A percentile compares a stretch with the other conserved stretches of the same genome.
phyloP scores from a whole-genome alignment of 768 basidiomycete species.

The Kwoniella pini region DNA sequence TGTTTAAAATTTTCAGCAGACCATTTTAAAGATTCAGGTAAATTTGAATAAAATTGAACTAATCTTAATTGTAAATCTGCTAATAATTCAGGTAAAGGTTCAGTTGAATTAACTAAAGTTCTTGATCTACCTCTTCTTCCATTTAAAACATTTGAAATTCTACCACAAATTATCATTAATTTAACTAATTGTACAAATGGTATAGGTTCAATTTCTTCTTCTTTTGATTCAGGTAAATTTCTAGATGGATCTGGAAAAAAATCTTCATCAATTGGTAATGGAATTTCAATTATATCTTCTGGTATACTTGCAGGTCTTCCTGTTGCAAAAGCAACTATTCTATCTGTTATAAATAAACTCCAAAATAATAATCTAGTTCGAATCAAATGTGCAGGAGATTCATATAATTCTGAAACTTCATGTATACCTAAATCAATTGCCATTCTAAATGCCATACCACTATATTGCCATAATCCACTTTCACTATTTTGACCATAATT shows the following conservation, averaged over 20 bases:
- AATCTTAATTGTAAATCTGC: conserved; percentile 46
- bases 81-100: conserved; percentile 38
- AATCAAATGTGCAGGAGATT: conserved; percentile 45
- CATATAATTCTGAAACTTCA: conserved; percentile 49
- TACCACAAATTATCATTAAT: conserved; percentile 52
- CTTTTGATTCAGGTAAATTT: conserved; percentile 23
- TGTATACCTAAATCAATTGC: conserved; percentile 49
- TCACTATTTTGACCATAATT: conserved; percentile 50
- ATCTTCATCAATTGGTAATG: conserved; percentile 47
- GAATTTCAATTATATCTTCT: conserved; percentile 52
- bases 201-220: conserved; percentile 39
- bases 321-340: conserved; percentile 46
- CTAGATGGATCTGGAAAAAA: conserved; percentile 48
- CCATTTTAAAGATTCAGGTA: conserved; percentile 48
- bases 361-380: conserved; percentile 49
- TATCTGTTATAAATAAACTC: conserved; percentile 49
- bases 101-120: conserved; percentile 39
- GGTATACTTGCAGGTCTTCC: conserved; percentile 41
- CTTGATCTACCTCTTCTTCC: conserved; percentile 44
- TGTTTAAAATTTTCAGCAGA: conserved; percentile 50
- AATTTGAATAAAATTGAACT: conserved; percentile 40
- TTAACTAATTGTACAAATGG: conserved; percentile 50
- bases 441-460: conserved; percentile 51
- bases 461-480: conserved; percentile 48
- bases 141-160: conserved; percentile 51